A percentile compares a stretch with the other conserved stretches of the same genome.
These are phyloP conservation scores for Teunomyces panamensis DNA, from an alignment of 805 yeast species.

Conservation along the genomic window DNA sequence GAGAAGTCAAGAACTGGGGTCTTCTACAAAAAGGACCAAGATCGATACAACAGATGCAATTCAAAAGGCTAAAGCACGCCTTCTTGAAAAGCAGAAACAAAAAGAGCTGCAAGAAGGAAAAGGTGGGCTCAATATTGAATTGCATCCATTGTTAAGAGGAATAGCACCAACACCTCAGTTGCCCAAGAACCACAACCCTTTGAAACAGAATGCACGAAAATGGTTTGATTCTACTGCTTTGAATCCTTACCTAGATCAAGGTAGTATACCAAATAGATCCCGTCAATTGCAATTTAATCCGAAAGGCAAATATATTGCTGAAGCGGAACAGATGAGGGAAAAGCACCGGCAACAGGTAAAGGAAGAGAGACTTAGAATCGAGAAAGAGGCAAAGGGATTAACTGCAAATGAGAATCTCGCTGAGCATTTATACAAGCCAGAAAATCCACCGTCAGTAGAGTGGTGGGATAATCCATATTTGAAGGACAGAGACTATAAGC, in stretches of 20 bases:
- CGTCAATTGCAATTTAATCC: conserved; percentile 52
- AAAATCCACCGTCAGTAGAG: conserved; percentile 62
- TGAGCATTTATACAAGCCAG: conserved; percentile 52
- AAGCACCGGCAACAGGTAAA: conserved; percentile 20
- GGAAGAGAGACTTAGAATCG: conserved; percentile 12
- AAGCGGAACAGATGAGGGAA: conserved; percentile 51
- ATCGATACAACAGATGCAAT: conserved; percentile 5
- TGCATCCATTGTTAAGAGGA: conserved; percentile 37
- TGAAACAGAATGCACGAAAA: conserved; percentile 23
- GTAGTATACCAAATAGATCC: conserved; percentile 1
- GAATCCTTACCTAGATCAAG: conserved; percentile 39
- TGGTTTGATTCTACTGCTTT: conserved; percentile 33
- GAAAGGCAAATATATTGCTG: conserved; percentile 60
- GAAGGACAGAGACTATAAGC: conserved; percentile 33
- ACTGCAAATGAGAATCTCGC: conserved; percentile 51
- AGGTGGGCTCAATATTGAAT: conserved; percentile 30
- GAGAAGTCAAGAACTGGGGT: background rate
- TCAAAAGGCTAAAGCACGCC: conserved; percentile 9
- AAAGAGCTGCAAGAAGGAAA: conserved; percentile 1
- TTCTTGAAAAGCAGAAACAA: conserved; percentile 5
- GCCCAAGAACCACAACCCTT: conserved; percentile 26
- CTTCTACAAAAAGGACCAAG: background rate
- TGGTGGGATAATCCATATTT: conserved; percentile 86
- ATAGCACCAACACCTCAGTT: conserved; percentile 24
- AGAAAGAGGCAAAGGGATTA: conserved; percentile 38